These are phyloP conservation scores for Ustilago sp. DNA, from an alignment of 1,284 basidiomycete genomes.

Conservation along the genomic window DNA sequence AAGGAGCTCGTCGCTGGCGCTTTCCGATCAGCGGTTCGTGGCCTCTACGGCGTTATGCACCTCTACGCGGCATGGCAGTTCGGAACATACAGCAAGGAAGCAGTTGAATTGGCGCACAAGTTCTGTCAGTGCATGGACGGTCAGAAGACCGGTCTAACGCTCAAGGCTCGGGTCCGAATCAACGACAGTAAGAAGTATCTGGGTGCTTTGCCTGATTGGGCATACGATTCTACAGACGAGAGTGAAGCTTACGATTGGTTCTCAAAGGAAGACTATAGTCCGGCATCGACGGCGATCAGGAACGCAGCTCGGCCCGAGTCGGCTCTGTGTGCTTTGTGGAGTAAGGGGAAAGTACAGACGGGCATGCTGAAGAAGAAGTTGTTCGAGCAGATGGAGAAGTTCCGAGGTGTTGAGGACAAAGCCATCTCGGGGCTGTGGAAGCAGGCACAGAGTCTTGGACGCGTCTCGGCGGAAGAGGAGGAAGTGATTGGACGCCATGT, in stretches of 20 bases:
- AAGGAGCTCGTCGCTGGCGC: slow-evolving; percentile 23
- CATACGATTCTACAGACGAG: slow-evolving; percentile 18
- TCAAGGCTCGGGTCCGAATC: slow-evolving; percentile 30
- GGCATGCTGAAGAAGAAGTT: slow-evolving; percentile 20
- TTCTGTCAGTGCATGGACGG: slow-evolving; percentile 49
- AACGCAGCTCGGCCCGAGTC: slow-evolving; percentile 26
- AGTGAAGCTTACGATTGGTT: slow-evolving; percentile 24
- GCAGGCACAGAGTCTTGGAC: slow-evolving; percentile 8
- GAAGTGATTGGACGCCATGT: slow-evolving; percentile 22
- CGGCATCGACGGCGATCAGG: slow-evolving; percentile 8
- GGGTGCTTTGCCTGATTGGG: slow-evolving; percentile 40
- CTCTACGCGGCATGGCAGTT: slow-evolving; percentile 42
- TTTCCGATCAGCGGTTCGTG: slow-evolving; percentile 22
- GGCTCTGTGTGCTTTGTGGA: slow-evolving; percentile 39
- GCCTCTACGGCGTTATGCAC: slow-evolving; percentile 43
- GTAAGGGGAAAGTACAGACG: slow-evolving; percentile 19
- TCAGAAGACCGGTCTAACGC: slow-evolving; percentile 35
- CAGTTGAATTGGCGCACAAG: slow-evolving; percentile 45
- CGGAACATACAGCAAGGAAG: slow-evolving; percentile 23
- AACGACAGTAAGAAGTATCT: slow-evolving; percentile 31
- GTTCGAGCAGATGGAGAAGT: slow-evolving; percentile 13
- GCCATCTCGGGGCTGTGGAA: slow-evolving; percentile 34
- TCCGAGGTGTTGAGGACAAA: slow-evolving; percentile 30
- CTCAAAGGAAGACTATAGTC: slow-evolving; percentile 2
- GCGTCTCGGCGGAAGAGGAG: slow-evolving; percentile 12